A percentile compares a stretch with the other conserved stretches of the same genome.
Conservation (phyloP, 805 yeast species). For the Cyberlindnera sargentensis region DNA sequence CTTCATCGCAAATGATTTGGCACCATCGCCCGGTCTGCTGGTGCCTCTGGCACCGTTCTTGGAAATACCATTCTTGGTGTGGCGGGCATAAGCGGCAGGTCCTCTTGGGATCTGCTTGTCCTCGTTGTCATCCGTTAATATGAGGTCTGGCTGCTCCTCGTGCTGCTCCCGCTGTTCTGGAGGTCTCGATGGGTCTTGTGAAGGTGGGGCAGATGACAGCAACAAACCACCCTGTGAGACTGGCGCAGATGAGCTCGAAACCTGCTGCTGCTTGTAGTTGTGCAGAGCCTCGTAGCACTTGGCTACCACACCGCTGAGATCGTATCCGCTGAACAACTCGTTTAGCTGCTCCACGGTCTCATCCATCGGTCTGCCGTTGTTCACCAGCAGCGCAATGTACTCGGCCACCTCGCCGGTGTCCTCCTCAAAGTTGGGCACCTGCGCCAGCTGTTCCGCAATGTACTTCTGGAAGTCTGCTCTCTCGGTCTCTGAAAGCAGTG, state of each 20-base stretch:
- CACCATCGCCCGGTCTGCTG: slow-evolving; percentile 9
- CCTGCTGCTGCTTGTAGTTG: slow-evolving; percentile 20
- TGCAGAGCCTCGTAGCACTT: slow-evolving; percentile 52
- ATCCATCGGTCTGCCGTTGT: slow-evolving; percentile 54
- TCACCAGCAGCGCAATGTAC: slow-evolving; percentile 62
- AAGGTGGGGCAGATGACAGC: slow-evolving; percentile 11
- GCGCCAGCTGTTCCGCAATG: slow-evolving; percentile 34
- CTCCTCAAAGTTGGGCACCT: slow-evolving; percentile 37
- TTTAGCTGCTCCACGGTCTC: slow-evolving; percentile 57
- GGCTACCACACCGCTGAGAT: slow-evolving; percentile 50
- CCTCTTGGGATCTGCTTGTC: slow-evolving; percentile 12
- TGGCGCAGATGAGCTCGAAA: slow-evolving; percentile 4
- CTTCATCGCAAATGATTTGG: slow-evolving; percentile 21
- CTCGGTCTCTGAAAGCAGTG: slow-evolving; percentile 21
- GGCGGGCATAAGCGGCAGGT: slow-evolving; percentile 9
- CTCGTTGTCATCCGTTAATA: slow-evolving; percentile 1
- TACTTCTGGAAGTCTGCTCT: slow-evolving; percentile 37
- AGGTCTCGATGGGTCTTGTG: slow-evolving; percentile 8
- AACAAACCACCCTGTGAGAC: background rate
- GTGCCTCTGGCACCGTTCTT: slow-evolving; percentile 12
- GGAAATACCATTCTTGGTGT: slow-evolving; percentile 1
- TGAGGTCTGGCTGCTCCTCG: slow-evolving; percentile 2
- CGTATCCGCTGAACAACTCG: slow-evolving; percentile 53
- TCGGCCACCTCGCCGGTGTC: slow-evolving; percentile 64
- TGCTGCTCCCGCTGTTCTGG: slow-evolving; percentile 14